Percentiles rank a stretch among this genome's conserved stretches.
Evolutionary conservation across 192 early-diverging fungal genomes (phyloP).

Genomic region (Gonapodya sp.): DNA sequence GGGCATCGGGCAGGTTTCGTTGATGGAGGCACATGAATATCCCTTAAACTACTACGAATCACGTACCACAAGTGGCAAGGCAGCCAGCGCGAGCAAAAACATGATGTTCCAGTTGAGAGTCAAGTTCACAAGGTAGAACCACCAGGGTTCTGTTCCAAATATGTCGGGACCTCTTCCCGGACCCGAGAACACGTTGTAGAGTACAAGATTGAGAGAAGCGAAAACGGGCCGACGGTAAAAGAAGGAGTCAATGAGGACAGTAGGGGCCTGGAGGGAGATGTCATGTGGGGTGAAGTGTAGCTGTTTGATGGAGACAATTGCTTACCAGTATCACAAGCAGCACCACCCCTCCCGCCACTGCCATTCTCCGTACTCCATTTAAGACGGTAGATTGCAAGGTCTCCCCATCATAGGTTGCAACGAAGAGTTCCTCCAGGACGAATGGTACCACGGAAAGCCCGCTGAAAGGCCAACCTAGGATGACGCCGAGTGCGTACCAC

Average conservation of each 20-base stretch:
- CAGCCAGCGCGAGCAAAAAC: slow-evolving; percentile 60
- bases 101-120: slow-evolving; percentile 82
- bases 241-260: slow-evolving; percentile 60
- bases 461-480: slow-evolving; percentile 84
- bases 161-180: slow-evolving; percentile 51
- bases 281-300: not conserved
- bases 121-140: slow-evolving; percentile 84
- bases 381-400: not conserved
- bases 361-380: slow-evolving; percentile 29
- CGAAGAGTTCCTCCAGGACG: slow-evolving; percentile 55
- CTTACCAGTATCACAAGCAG: slow-evolving; percentile 26
- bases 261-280: slow-evolving; percentile 35
- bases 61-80: slow-evolving; percentile 52
- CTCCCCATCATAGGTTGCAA: slow-evolving; percentile 28
- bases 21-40: not conserved
- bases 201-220: slow-evolving; percentile 78
- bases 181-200: slow-evolving; percentile 77
- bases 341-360: slow-evolving; percentile 17
- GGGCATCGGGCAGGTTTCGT: slow-evolving; percentile 5
- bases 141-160: slow-evolving; percentile 87
- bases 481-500: slow-evolving; percentile 49
- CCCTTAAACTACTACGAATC: slow-evolving; percentile 10
- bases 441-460: slow-evolving; percentile 66
- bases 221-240: slow-evolving; percentile 63
- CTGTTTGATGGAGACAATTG: slow-evolving; percentile 9